Evolutionary conservation across 805 yeast species (phyloP), one percentile per base, ranked within the genome.

Genomic region (Isabelozyma heimii): DNA sequence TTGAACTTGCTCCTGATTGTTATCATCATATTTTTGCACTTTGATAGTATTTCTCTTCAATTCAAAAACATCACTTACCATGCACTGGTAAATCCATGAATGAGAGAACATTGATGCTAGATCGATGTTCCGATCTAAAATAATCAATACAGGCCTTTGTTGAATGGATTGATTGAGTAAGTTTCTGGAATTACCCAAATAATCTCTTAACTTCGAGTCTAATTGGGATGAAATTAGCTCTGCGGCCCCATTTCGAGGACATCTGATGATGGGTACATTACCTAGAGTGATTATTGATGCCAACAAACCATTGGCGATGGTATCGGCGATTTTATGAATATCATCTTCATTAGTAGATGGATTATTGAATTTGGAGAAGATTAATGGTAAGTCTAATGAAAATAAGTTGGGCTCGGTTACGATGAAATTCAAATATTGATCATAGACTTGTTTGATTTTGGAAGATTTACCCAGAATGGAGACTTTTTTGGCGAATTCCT

Each of bases 31-130:
- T 26, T 72, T 70, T 40, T 75, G 73, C 33, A 91, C 74, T 16
- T 83, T 80, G 51, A 92, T 87, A 20, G 97, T 86, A 65, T 92
- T 91, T 62, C 96, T 80, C 55, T 84, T 80, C 58, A 94, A 76
- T 46, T 82, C 80, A 65, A 94, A 89, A 5, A 91, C 94, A 64
- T 94, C 99, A 60, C 91, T 88, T 15, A 94, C 94, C 82, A 94
- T 84, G 60, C 97, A 91, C 72, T 92, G 97, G 66, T 94, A 94
- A 44, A 95, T 91, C 97, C 98, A 92, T 10, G 97, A 89, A 69
- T 94, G 99, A 1, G 92, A 82, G 67, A 94, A 85, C 97, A 94
- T 92, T 13, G 96, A 86, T 1, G 94, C 85, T 52, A 94, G 75
- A 68, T 94, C 98, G 50, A 94, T 77, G 62, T 87, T 89, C 66